Base-by-base conservation (phyloP, 345 rosid species). In the Moringa oleifera region DNA sequence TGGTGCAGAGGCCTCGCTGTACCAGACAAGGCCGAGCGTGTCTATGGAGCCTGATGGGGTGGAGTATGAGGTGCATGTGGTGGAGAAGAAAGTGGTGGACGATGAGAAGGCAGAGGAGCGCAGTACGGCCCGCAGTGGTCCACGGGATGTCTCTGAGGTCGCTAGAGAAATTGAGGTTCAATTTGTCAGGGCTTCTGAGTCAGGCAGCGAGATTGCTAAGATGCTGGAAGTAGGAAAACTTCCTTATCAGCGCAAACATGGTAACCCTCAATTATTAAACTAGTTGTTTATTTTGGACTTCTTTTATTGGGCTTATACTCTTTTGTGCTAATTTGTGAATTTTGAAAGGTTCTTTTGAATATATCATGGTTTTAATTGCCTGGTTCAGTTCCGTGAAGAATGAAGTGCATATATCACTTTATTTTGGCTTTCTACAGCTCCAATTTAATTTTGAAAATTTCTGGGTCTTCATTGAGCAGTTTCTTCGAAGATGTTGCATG, bases 191-290 rank as follows among this genome's bases (percentile, higher is more conserved):
- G 98, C 98, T 70, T 87, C 98, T 0, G 91, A 87, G 55, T 77
- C 81, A 7, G 99, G 96, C 49, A 76, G 60, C 63, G 99, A 89
- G 74, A 83, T 91, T 58, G 90, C 94, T 7, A 71, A 76, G 75
- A 68, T 95, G 80, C 99, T 95, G 28, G 99, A 91, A 75, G 97
- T 69, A 6, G 96, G 99, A 60, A 89, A 81, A 68, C 82, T 79
- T 68, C 95, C 86, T 37, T 79, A 89, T 70, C 84, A 79, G 68
- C 93, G 85, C 6, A 91, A 89, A 83, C 77, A 80, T 71, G 94
- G 96, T 87, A 80, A 37, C 22, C n/a, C 45, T 41, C 47, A 41
- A 41, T 41, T 41, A 41, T 41, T 15, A 9, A 11, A 7, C 1
- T 41, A 41, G 2, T 41, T 41, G 6, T 33, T 5, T 33, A 33